Evolutionary conservation across 176 grass and related monocot species (phyloP), one percentile per base, ranked within the genome.

Genomic region (Oropetium thomaeum): DNA sequence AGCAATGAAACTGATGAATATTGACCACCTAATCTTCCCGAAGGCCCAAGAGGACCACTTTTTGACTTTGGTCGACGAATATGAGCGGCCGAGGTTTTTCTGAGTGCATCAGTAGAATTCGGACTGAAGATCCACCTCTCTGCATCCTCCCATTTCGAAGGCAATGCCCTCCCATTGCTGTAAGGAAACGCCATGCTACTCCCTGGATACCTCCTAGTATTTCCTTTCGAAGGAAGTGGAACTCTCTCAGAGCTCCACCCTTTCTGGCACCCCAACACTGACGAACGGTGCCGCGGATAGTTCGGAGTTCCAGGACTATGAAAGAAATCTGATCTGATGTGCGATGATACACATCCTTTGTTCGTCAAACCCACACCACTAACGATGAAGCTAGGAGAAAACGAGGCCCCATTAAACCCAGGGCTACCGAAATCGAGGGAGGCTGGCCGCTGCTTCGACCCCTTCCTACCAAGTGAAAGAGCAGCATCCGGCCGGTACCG

Each of bases 51-150:
- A 8, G 96, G 96, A 4, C 96, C 96, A 58, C 96, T 98, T 80
- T 98, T 98, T 13, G 96, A 91, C 79, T 98, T 89, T 1, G 87
- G 91, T 12, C 82, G 71, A 34, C 79, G 82, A 68, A 83, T 58
- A 65, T 80, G 84, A 10, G 76, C 84, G 11, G 79, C 16, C 3
- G 89, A 63, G 41, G 51, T 83, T 78, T 77, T 95, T 12, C 59
- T 84, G 8, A 58, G 61, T 0, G 66, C 69, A 15, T 98, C 96
- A 15, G 51, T 49, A 7, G 91, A 92, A 67, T 88, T 86, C 2
- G 96, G 96, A 75, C 91, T 98, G 51, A 95, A 86, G 82, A 98
- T 98, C 96, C 96, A 98, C 80, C 86, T 89, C 73, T 98, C 96
- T 4, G 96, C 96, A 55, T 98, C 96, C 71, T 98, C 96, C 96